Evolutionary conservation across 176 grass and related monocot species (phyloP), one percentile per base, ranked within the genome.

Genomic region (sorghum (Sorghum bicolor)): DNA sequence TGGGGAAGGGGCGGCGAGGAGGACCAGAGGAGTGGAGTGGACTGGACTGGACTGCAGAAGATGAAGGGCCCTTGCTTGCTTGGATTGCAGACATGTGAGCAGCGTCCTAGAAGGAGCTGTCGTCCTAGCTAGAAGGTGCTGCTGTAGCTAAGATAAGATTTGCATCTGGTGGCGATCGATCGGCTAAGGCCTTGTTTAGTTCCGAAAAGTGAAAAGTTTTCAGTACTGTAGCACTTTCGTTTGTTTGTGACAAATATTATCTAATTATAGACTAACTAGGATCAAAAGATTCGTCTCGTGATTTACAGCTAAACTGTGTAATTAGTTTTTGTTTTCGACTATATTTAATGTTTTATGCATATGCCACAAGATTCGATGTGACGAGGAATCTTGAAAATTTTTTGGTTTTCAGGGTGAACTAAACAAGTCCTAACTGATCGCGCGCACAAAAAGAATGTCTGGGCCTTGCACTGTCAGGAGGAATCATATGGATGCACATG

Each of bases 391-490:
- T n/a, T n/a, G n/a, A n/a, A n/a, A n/a, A n/a, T n/a, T n/a, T n/a
- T n/a, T n/a, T n/a, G n/a, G n/a, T n/a, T n/a, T n/a, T n/a, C n/a
- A n/a, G n/a, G n/a, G n/a, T n/a, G n/a, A n/a, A n/a, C n/a, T n/a
- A 32, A 32, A 32, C 31, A 32, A 1, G 2, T 3, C 31, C 31
- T 32, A 30, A 55, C 44, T 67, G 77, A 63, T 78, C 37, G 29
- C 80, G 67, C 38, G 25, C 61, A 83, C 68, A 87, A 79, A 90
- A 90, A 87, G 89, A 90, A 83, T 90, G 84, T 90, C 63, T 83
- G 80, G 50, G 73, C 60, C 38, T 67, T 28, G 61, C 61, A 15
- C 4, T 79, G 61, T 80, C 80, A 74, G 75, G 39, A 87, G 62
- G 80, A 83, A 90, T 87, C 80, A 80, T 83, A 80, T 80, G 75